Evolutionary conservation across 306 rosid species (phyloP).

Genomic region (Cyclanthera cordifolia): DNA sequence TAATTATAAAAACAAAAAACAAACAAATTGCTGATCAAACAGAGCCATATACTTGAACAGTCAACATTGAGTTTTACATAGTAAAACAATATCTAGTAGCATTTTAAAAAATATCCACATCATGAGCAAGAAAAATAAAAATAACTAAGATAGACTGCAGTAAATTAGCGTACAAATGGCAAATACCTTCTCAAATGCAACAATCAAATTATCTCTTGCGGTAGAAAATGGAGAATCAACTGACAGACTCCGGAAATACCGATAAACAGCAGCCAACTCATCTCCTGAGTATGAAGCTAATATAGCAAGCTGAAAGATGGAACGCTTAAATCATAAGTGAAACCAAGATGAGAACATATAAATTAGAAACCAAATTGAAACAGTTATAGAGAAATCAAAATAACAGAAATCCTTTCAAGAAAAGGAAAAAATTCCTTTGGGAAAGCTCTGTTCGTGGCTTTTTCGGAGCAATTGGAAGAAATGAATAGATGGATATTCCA

Average conservation of each 20-base stretch:
- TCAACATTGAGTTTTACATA: neutral
- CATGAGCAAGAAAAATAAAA: neutral
- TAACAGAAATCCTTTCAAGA: no score
- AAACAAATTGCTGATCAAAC: neutral
- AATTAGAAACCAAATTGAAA: neutral
- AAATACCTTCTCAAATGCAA: conserved; percentile 93
- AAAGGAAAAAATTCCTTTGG: no score
- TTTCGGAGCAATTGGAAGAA: no score
- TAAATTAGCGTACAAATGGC: neutral
- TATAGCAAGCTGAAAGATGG: conserved; percentile 63
- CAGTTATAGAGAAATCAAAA: neutral
- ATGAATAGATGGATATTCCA: no score
- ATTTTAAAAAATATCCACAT: neutral
- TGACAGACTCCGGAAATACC: conserved; percentile 85
- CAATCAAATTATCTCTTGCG: conserved; percentile 84
- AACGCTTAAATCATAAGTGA: neutral
- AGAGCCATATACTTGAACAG: neutral
- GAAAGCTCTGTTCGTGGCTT: no score
- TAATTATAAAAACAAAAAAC: no score
- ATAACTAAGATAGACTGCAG: neutral
- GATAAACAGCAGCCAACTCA: conserved; percentile 63
- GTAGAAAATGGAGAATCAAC: conserved; percentile 86
- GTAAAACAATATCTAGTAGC: neutral
- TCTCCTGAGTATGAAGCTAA: conserved; percentile 88
- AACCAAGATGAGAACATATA: conserved; percentile 2